These are phyloP conservation scores for Histomonas meleagridis DNA, from an alignment of 208 protist species.

Conservation along the genomic window DNA sequence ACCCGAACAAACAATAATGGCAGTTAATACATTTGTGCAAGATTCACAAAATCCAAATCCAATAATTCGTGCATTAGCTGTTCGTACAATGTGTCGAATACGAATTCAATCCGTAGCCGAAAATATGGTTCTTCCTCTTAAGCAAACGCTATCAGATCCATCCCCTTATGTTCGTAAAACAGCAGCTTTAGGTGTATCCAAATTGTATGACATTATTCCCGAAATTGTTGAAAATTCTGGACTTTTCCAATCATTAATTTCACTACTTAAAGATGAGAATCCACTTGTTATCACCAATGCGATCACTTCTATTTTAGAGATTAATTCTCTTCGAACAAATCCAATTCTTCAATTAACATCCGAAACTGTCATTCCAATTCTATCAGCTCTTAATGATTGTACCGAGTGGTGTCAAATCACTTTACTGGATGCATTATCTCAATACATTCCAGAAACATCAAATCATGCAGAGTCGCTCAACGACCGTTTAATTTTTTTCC, in stretches of 20 bases:
- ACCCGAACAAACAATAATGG: background rate
- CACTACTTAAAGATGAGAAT: constrained; percentile 83
- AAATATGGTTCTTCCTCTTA: background rate
- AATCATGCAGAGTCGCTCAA: constrained; percentile 69
- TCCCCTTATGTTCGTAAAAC: constrained; percentile 71
- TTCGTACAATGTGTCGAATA: background rate
- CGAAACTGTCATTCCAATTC: constrained; percentile 71
- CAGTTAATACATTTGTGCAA: background rate
- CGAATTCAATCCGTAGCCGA: background rate
- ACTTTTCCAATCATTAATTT: constrained; percentile 58
- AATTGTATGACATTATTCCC: constrained; percentile 81
- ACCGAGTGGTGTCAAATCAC: constrained; percentile 93
- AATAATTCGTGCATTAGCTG: background rate
- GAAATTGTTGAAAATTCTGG: constrained; percentile 67
- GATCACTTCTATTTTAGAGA: constrained; percentile 80
- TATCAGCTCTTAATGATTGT: constrained; percentile 79
- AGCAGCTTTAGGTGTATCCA: constrained; percentile 82
- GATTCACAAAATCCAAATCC: background rate
- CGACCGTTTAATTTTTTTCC: constrained; percentile 74
- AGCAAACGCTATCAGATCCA: background rate
- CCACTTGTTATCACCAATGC: constrained; percentile 79
- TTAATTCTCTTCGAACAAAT: constrained; percentile 54
- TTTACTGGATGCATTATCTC: constrained; percentile 84
- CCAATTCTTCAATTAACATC: constrained; percentile 59
- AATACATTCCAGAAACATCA: constrained; percentile 43